Evolutionary conservation across 208 protist genomes (phyloP).

Genomic region (Zelonia costaricensis): DNA sequence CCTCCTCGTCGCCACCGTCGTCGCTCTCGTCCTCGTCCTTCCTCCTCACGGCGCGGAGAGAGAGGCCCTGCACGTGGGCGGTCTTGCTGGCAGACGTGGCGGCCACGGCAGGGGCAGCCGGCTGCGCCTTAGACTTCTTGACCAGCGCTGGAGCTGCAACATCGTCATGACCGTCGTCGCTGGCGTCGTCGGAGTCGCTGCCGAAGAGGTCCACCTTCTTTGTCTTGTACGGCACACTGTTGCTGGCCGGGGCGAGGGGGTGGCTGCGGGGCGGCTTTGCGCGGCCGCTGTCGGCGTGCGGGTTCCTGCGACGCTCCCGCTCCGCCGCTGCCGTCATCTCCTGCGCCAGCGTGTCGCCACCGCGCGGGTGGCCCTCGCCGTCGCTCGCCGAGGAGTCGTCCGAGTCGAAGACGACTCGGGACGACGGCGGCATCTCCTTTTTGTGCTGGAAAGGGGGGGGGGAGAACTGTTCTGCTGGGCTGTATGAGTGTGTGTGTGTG

Average conservation of each 20-base stretch:
- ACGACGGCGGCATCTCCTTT: constrained; percentile 1
- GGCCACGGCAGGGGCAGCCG: too few relatives aligned
- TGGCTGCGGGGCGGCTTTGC: constrained; percentile 38
- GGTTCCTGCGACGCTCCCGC: constrained; percentile 58
- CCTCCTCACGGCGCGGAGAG: constrained; percentile 3
- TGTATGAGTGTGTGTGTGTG: neutral
- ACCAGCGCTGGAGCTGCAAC: neutral
- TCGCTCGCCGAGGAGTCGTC: constrained; percentile 31
- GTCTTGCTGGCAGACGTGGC: neutral
- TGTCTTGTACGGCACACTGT: constrained; percentile 7
- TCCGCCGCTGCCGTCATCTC: constrained; percentile 53
- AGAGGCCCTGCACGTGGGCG: constrained; percentile 20
- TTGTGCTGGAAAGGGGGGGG: neutral
- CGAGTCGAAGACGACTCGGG: constrained; percentile 33
- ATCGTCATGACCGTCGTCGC: neutral
- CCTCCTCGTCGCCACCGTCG: constrained; percentile 8
- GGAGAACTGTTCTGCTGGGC: too few relatives aligned
- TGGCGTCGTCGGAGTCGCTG: constrained; percentile 29
- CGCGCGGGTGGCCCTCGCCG: constrained; percentile 7
- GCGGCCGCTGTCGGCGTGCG: constrained; percentile 58
- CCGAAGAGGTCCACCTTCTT: constrained; percentile 38
- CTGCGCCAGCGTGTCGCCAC: constrained; percentile 30
- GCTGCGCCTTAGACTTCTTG: neutral
- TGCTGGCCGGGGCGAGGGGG: constrained; percentile 15
- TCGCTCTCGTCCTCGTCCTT: constrained; percentile 6